Conservation (phyloP, 2,329 filamentous ascomycete species). For the Trichoderma atroviride region DNA sequence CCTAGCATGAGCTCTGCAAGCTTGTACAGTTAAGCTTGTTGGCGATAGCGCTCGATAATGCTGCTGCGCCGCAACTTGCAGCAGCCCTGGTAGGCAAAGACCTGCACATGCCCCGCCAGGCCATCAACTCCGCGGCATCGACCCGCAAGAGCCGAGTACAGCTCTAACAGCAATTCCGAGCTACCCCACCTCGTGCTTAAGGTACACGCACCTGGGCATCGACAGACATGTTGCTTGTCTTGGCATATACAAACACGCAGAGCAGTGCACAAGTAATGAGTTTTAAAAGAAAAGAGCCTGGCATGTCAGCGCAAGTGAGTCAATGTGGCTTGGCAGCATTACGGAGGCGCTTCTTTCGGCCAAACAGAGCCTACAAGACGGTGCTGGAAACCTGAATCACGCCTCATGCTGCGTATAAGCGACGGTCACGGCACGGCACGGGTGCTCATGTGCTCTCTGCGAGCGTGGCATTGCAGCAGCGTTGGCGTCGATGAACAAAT, state of each 20-base stretch:
- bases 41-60: neutral
- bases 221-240: neutral
- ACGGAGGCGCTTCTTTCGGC: neutral
- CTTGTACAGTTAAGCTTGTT: neutral
- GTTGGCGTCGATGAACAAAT: neutral
- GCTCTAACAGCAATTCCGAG: slow-evolving; percentile 2
- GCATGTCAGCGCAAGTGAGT: neutral
- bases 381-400: neutral
- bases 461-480: neutral
- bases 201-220: neutral
- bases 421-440: neutral
- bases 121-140: neutral
- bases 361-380: neutral
- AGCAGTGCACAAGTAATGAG: neutral
- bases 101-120: slow-evolving; percentile 13
- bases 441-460: neutral
- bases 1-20: neutral
- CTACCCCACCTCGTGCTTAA: slow-evolving; percentile 5
- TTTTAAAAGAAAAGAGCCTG: neutral
- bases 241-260: neutral
- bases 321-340: neutral
- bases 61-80: neutral
- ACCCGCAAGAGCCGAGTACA: slow-evolving; percentile 9
- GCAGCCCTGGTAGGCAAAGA: neutral
- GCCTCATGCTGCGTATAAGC: neutral